Evolutionary conservation across 768 basidiomycete species (phyloP).

Genomic region (Hebeloma cylindrosporum): DNA sequence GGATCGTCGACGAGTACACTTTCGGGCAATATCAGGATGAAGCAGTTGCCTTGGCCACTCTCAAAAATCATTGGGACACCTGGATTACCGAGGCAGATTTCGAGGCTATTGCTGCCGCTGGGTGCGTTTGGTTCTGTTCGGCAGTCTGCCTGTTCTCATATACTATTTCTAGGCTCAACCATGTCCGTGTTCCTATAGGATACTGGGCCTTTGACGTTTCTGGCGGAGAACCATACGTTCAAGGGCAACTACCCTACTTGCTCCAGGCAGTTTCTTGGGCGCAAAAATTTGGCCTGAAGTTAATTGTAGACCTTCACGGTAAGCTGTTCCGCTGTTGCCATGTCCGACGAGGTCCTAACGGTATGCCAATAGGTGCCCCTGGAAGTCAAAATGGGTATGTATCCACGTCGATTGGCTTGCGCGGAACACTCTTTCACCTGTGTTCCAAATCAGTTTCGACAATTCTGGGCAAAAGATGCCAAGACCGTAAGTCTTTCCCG

Average conservation of each 20-base stretch:
- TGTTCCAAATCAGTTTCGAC: slow-evolving; percentile 53
- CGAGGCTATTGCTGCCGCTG: slow-evolving; percentile 65
- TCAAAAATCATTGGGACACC: slow-evolving; percentile 71
- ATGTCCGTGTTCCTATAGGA: slow-evolving; percentile 81
- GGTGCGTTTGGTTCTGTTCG: slow-evolving; percentile 41
- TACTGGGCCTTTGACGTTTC: slow-evolving; percentile 86
- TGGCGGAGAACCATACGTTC: slow-evolving; percentile 72
- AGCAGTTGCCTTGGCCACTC: slow-evolving; percentile 41
- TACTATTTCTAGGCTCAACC: slow-evolving; percentile 56
- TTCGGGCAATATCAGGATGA: slow-evolving; percentile 61
- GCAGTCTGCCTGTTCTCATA: not conserved
- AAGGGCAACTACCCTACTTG: slow-evolving; percentile 72
- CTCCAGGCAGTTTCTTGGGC: slow-evolving; percentile 70
- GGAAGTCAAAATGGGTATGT: slow-evolving; percentile 81
- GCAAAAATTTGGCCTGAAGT: slow-evolving; percentile 61
- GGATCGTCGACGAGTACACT: slow-evolving; percentile 79
- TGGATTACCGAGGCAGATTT: slow-evolving; percentile 86
- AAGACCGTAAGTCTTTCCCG: slow-evolving; percentile 41
- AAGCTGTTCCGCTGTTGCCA: slow-evolving; percentile 11
- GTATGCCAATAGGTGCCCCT: slow-evolving; percentile 50
- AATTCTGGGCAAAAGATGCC: slow-evolving; percentile 70
- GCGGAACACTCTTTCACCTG: not conserved
- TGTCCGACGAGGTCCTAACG: not conserved
- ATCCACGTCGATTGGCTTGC: not conserved
- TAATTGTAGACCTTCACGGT: slow-evolving; percentile 77